Evolutionary conservation across 164 flowering plant species (phyloP).

Genomic region (Magnolia changhungtana): DNA sequence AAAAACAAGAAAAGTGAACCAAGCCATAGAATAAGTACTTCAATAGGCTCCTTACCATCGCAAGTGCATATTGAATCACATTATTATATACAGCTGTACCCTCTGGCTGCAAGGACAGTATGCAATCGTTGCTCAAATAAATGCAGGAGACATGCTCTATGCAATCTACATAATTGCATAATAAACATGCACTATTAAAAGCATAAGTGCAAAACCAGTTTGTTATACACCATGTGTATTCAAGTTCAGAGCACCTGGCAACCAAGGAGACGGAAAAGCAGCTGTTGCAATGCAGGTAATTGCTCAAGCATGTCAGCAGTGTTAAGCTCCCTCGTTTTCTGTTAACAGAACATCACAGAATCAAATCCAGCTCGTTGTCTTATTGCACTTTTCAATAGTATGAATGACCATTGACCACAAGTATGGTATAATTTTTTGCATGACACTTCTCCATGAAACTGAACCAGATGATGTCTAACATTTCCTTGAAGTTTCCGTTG

Average conservation of each 20-base stretch:
- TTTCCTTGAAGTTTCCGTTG: no score
- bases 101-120: conserved; percentile 43
- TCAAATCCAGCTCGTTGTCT: not conserved
- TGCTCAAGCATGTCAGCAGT: conserved; percentile 35
- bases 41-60: conserved; percentile 35
- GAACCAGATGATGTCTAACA: no score
- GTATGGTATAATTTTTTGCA: no score
- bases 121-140: not conserved
- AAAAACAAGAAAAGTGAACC: not conserved
- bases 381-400: no score
- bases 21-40: not conserved
- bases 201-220: not conserved
- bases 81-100: conserved; percentile 40
- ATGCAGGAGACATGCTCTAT: not conserved
- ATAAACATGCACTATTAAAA: not conserved
- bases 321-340: conserved; percentile 30
- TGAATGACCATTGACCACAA: no score
- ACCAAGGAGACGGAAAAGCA: conserved; percentile 46
- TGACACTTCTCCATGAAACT: no score
- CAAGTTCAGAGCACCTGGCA: conserved; percentile 39
- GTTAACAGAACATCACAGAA: conserved; percentile 12
- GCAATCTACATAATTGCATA: not conserved
- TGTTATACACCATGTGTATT: not conserved
- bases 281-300: conserved; percentile 52
- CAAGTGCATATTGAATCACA: conserved; percentile 45